phyloP scores from a whole-genome alignment of 768 basidiomycete species.

The Lactifluus rugatus region DNA sequence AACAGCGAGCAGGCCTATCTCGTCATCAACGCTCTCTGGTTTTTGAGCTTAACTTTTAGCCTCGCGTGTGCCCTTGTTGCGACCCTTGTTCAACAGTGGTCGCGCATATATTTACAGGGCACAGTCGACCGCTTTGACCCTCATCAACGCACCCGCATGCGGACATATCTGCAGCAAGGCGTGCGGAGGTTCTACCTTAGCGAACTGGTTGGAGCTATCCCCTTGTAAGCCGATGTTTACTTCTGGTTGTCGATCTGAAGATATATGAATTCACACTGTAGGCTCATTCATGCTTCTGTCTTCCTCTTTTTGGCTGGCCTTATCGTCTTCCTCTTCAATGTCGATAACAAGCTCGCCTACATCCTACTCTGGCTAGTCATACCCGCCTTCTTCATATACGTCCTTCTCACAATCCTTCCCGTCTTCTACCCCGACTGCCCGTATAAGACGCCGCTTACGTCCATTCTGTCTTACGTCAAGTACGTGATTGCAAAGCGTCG shows the following conservation, averaged over 20 bases:
- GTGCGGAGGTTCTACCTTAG: constrained; percentile 9
- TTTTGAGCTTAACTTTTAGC: constrained; percentile 14
- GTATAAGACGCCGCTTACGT: constrained; percentile 10
- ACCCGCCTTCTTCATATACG: background rate
- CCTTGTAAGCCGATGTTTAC: background rate
- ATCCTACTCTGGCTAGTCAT: background rate
- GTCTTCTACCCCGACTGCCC: constrained; percentile 12
- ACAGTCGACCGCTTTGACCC: constrained; percentile 2
- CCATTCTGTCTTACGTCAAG: constrained; percentile 4
- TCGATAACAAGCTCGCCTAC: background rate
- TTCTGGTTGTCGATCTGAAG: background rate
- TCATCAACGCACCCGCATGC: constrained; percentile 10
- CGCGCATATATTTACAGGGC: constrained; percentile 14
- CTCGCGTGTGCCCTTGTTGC: constrained; percentile 13
- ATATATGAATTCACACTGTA: background rate
- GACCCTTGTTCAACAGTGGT: constrained; percentile 19
- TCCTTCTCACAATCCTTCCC: constrained; percentile 4
- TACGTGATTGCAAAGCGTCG: background rate
- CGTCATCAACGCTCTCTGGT: constrained; percentile 17
- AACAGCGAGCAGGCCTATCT: background rate
- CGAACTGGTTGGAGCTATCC: constrained; percentile 6
- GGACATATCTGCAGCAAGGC: constrained; percentile 10
- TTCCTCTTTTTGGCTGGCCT: constrained; percentile 14
- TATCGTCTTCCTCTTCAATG: constrained; percentile 5
- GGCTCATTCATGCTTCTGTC: constrained; percentile 10